phyloP scores from a whole-genome alignment of 805 yeast species.

The Nakazawaea holstii region DNA sequence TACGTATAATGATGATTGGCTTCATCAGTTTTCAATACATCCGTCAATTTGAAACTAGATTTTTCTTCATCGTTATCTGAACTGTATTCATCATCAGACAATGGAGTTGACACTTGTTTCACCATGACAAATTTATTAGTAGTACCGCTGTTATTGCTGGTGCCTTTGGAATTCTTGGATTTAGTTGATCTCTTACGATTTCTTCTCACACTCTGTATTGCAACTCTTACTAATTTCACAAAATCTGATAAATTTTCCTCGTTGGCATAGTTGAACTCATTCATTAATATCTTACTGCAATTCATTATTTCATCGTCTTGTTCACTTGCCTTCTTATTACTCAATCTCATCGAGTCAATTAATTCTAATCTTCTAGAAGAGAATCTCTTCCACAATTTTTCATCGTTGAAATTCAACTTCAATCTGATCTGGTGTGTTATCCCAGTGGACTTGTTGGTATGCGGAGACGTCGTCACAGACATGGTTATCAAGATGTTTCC shows the following conservation, averaged over 20 bases:
- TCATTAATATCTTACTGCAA: conserved; percentile 72
- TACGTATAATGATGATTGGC: background rate
- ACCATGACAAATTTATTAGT: conserved; percentile 10
- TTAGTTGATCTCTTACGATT: conserved; percentile 65
- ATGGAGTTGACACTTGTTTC: conserved; percentile 4
- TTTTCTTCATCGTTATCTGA: background rate
- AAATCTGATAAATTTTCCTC: conserved; percentile 60
- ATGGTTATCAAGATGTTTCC: background rate
- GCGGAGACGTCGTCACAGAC: background rate
- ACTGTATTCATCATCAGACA: conserved; percentile 3
- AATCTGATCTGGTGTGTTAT: conserved; percentile 54
- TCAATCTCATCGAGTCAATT: conserved; percentile 64
- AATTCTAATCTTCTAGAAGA: conserved; percentile 86
- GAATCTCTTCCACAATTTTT: conserved; percentile 80
- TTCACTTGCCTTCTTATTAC: conserved; percentile 78
- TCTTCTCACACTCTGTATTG: conserved; percentile 87
- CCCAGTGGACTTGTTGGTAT: conserved; percentile 24
- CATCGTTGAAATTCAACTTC: conserved; percentile 73
- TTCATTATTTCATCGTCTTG: conserved; percentile 78
- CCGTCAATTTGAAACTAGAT: conserved; percentile 4
- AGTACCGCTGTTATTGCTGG: background rate
- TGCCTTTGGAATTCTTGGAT: conserved; percentile 13
- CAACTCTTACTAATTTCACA: conserved; percentile 87
- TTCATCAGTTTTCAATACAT: conserved; percentile 6
- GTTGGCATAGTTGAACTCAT: conserved; percentile 66